phyloP scores from a whole-genome alignment of 345 rosid genomes.

The Xanthoceras sorbifolium region DNA sequence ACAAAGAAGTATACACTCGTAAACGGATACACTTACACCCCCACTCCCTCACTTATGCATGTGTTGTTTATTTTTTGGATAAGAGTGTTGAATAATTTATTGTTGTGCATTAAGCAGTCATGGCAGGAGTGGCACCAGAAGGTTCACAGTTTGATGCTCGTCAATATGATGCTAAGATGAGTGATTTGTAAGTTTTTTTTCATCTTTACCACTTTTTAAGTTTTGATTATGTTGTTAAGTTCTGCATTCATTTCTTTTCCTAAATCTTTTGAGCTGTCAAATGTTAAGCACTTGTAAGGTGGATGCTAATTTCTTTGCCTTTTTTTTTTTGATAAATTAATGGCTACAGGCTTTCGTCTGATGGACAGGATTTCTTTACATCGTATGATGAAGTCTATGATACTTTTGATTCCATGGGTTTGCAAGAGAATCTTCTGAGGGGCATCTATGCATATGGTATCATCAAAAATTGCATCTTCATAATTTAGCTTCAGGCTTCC shows the following conservation, averaged over 20 bases:
- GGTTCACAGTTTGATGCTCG: conserved; percentile 71
- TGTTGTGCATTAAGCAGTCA: conserved; percentile 41
- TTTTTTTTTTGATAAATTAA: conserved; percentile 6
- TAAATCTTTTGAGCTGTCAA: neutral
- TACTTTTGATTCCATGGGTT: conserved; percentile 73
- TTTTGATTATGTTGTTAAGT: neutral
- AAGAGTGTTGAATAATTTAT: neutral
- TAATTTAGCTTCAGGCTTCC: neutral
- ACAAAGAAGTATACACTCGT: too few species aligned
- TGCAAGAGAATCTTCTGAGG: conserved; percentile 81
- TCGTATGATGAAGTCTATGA: conserved; percentile 73
- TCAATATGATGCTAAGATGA: conserved; percentile 68
- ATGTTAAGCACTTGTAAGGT: neutral
- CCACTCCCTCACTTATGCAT: neutral
- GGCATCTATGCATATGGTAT: conserved; percentile 85
- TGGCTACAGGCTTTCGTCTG: conserved; percentile 53
- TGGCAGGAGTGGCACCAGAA: conserved; percentile 66
- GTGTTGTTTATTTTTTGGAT: neutral
- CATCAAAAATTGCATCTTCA: neutral
- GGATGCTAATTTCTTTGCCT: conserved; percentile 13
- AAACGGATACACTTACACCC: too few species aligned
- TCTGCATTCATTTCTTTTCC: neutral
- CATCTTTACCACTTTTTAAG: neutral
- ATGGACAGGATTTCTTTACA: conserved; percentile 68
- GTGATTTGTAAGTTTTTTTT: conserved; percentile 52